phyloP scores from a whole-genome alignment of 1,139 yeast species.

The Hyphopichia fennica region DNA sequence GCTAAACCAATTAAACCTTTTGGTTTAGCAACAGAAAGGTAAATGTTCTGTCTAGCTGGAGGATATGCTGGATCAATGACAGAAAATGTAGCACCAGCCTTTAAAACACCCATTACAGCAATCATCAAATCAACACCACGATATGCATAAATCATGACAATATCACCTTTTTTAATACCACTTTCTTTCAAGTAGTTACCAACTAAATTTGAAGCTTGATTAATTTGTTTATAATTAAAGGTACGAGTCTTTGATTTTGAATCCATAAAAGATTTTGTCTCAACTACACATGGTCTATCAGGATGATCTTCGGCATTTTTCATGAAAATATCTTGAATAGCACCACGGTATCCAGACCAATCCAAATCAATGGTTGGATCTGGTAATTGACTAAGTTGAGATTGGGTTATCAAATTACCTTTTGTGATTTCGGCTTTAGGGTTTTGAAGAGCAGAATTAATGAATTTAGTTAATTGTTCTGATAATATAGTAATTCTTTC shows the following conservation, averaged over 20 bases:
- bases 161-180: conserved; percentile 88
- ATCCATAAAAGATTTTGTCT: conserved; percentile 72
- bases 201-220: conserved; percentile 90
- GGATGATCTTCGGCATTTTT: conserved; percentile 82
- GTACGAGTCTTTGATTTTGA: conserved; percentile 59
- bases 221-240: conserved; percentile 81
- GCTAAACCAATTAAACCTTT: conserved; percentile 83
- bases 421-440: conserved; percentile 52
- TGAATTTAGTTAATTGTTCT: conserved; percentile 68
- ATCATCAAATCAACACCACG: conserved; percentile 96
- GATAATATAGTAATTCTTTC: conserved; percentile 69
- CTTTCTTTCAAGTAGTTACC: conserved; percentile 82
- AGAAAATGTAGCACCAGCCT: conserved; percentile 98
- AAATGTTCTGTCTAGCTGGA: conserved; percentile 93
- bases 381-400: conserved; percentile 65
- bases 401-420: conserved; percentile 63
- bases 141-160: conserved; percentile 95
- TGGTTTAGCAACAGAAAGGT: conserved; percentile 91
- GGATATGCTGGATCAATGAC: conserved; percentile 99
- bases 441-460: conserved; percentile 27
- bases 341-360: conserved; percentile 91
- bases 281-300: conserved; percentile 85
- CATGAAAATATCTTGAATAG: conserved; percentile 92
- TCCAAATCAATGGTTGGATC: conserved; percentile 86
- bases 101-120: conserved; percentile 95